Evolutionary conservation across 2,329 filamentous ascomycete species (phyloP).

Genomic region (Xylariales sp.): DNA sequence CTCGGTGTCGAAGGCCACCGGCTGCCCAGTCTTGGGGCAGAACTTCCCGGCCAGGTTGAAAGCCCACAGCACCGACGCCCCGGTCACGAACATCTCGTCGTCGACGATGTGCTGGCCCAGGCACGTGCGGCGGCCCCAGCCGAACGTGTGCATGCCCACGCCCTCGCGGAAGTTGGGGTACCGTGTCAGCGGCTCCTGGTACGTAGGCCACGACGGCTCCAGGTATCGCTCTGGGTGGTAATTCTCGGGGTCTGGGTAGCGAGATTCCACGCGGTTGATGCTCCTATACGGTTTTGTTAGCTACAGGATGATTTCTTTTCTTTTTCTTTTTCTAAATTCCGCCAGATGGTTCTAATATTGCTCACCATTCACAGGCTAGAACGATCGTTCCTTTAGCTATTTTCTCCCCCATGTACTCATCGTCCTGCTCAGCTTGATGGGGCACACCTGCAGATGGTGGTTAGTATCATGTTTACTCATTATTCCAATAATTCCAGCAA

Average conservation of each 20-base stretch:
- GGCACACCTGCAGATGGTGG: slow-evolving; percentile 33
- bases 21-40: slow-evolving; percentile 36
- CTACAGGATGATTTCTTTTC: too few species aligned
- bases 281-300: slow-evolving; percentile 35
- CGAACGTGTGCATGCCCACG: slow-evolving; percentile 58
- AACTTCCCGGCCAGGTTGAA: slow-evolving; percentile 37
- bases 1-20: slow-evolving; percentile 41
- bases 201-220: slow-evolving; percentile 58
- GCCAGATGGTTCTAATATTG: too few species aligned
- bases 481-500: not conserved
- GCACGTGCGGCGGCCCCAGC: slow-evolving; percentile 59
- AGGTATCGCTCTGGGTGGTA: slow-evolving; percentile 62
- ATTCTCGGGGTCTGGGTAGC: slow-evolving; percentile 60
- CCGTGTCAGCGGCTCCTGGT: slow-evolving; percentile 57
- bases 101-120: slow-evolving; percentile 60
- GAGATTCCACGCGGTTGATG: slow-evolving; percentile 52
- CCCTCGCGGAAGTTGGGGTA: slow-evolving; percentile 59
- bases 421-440: slow-evolving; percentile 42
- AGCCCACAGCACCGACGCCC: slow-evolving; percentile 44
- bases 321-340: too few species aligned
- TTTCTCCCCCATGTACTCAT: slow-evolving; percentile 40
- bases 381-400: slow-evolving; percentile 45
- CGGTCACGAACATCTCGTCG: slow-evolving; percentile 50
- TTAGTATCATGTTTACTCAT: not conserved
- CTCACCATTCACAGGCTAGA: slow-evolving; percentile 46